Evolutionary conservation across 805 yeast genomes (phyloP).

Genomic region (Myxozyma kluyveri): DNA sequence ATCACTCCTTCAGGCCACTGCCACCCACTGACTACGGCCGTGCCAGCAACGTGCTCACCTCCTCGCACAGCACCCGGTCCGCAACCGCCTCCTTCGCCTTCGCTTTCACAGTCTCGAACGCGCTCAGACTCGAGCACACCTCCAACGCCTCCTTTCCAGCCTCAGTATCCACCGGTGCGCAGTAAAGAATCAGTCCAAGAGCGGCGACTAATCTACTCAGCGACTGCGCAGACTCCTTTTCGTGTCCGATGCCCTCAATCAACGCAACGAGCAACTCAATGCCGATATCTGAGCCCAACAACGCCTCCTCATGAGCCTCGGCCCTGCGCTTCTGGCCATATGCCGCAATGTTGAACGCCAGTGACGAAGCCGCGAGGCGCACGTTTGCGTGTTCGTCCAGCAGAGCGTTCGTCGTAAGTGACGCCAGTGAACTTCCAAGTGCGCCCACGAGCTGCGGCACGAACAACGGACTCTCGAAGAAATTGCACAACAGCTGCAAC

Average conservation of each 20-base stretch:
- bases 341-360: conserved; percentile 28
- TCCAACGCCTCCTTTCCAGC: conserved; percentile 13
- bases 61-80: conserved; percentile 15
- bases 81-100: conserved; percentile 6
- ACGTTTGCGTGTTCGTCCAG: conserved; percentile 27
- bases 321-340: conserved; percentile 18
- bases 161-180: conserved; percentile 23
- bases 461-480: conserved; percentile 19
- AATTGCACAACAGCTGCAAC: conserved; percentile 30
- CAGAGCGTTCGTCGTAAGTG: conserved; percentile 17
- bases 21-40: conserved; percentile 1
- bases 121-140: conserved; percentile 19
- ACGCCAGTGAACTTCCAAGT: conserved; percentile 12
- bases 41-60: conserved; percentile 16
- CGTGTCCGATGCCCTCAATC: conserved; percentile 26
- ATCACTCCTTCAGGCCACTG: too few species aligned
- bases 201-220: conserved; percentile 23
- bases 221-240: conserved; percentile 24
- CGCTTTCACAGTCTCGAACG: conserved; percentile 7
- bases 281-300: conserved; percentile 14
- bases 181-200: conserved; percentile 25
- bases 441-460: conserved; percentile 13
- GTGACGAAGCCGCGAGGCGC: conserved; percentile 29
- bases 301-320: conserved; percentile 8
- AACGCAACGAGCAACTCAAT: conserved; percentile 28